phyloP scores from a whole-genome alignment of 176 grass and related monocot genomes.

The Tillandsia fasciculata region DNA sequence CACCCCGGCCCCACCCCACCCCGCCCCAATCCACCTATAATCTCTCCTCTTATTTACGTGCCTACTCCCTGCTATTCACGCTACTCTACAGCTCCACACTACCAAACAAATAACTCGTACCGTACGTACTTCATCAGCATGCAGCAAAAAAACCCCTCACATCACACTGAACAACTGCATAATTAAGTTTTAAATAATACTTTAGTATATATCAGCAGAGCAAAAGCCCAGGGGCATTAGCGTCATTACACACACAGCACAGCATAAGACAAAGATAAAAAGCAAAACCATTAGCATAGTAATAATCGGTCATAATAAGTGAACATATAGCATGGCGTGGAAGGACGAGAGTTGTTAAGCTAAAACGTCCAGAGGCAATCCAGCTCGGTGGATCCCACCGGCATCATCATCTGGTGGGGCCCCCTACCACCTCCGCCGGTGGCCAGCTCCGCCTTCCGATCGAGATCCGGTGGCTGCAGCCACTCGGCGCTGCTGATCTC shows the following conservation, averaged over 20 bases:
- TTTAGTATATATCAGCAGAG: not conserved
- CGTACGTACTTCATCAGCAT: no score
- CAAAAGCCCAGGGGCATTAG: not conserved
- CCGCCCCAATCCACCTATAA: no score
- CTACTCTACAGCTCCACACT: no score
- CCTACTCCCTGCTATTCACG: no score
- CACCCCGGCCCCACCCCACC: not conserved
- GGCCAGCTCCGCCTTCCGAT: not conserved
- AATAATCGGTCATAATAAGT: not conserved
- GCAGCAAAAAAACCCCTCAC: no score
- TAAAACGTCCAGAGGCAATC: slow-evolving; percentile 4
- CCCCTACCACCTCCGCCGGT: not conserved
- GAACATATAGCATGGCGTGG: not conserved
- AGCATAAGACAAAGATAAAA: not conserved
- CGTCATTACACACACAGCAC: not conserved
- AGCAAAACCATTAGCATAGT: not conserved
- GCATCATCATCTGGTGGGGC: not conserved
- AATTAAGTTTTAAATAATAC: no score
- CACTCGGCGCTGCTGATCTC: not conserved
- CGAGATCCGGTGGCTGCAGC: not conserved
- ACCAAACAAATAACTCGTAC: no score
- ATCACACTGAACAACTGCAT: no score
- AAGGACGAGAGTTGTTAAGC: not conserved
- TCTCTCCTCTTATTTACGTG: no score
- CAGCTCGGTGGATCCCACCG: not conserved